phyloP scores from a whole-genome alignment of 257 asterid genomes.

The Fraxinus americana region DNA sequence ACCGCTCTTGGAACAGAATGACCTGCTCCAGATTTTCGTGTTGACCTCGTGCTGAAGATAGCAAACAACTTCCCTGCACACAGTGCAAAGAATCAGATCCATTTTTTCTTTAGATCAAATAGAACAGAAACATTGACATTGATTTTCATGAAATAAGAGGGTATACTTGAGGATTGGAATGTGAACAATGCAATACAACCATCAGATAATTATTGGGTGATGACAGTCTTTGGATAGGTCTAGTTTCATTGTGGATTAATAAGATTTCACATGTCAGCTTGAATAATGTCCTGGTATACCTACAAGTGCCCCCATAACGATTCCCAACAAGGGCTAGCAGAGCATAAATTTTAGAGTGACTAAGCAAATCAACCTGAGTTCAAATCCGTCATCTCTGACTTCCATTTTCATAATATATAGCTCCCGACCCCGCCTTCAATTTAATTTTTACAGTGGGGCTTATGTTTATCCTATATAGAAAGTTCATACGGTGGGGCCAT shows the following conservation, averaged over 20 bases:
- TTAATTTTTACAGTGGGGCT: background rate
- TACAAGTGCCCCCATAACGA: background rate
- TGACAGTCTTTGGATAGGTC: background rate
- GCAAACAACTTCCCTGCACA: conserved; percentile 50
- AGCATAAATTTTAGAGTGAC: background rate
- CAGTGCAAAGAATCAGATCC: conserved; percentile 19
- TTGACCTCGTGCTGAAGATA: conserved; percentile 33
- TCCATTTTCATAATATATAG: background rate
- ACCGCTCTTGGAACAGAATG: conserved; percentile 77
- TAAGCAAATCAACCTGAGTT: background rate
- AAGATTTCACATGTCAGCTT: background rate
- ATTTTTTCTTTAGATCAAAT: conserved; percentile 6
- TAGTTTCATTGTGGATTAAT: background rate
- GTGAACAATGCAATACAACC: background rate
- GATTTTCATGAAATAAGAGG: conserved; percentile 3
- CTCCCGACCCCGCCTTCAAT: background rate
- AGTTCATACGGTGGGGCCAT: background rate
- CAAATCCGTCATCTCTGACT: background rate
- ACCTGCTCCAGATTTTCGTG: conserved; percentile 52
- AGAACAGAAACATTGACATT: background rate
- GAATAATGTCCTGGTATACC: background rate
- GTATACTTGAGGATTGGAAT: background rate
- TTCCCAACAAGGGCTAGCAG: background rate
- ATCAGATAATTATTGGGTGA: background rate
- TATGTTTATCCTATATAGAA: background rate